Base-by-base conservation (phyloP, 2,329 filamentous ascomycete genomes). In the Verticillium tricorpus region DNA sequence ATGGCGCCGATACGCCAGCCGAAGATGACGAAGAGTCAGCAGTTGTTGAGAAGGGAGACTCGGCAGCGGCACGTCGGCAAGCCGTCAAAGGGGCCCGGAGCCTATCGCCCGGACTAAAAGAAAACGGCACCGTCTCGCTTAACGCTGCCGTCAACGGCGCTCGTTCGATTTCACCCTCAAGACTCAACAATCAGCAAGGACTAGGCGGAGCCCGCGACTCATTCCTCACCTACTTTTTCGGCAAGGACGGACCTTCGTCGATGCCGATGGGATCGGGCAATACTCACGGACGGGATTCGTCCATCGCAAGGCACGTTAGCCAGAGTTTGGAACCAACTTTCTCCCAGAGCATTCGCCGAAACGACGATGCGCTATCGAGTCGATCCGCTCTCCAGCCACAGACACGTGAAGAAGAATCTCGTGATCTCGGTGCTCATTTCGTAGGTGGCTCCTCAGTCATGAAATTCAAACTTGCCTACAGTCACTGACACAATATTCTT, bases 151-250 rank as follows among this genome's bases (percentile, higher is more conserved):
- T 93, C 69, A 93, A 92, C 67, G 89, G 89, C 12, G 75, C 76
- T 61, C 82, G 89, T 60, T 81, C 86, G 39, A 78, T 78, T 35
- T 89, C 89, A 54, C 87, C 88, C 12, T 82, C 86, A 32, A 82
- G 83, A 60, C 83, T 90, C 65, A 82, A 82, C 61, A 85, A 85
- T 66, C 80, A 80, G 31, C 85, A 86, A 66, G 79, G 80, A 5
- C 74, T 84, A 58, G 88, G 88, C 61, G 85, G 80, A 63, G 86
- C 91, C 50, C 86, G 89, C 65, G 95, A 99, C 77, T 96, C 93
- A 0, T 99, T 99, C 81, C 77, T 99, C 65, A 98, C 94, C 77
- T 99, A 99, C 77, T 99, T 99, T 78, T 99, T 99, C 71, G 93
- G 95, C 69, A 98, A 99, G 73, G 95, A 99, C 64, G 91, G 91